Evolutionary conservation across 2,329 filamentous ascomycete species (phyloP).

Genomic region (Tolypocladium tundrense): DNA sequence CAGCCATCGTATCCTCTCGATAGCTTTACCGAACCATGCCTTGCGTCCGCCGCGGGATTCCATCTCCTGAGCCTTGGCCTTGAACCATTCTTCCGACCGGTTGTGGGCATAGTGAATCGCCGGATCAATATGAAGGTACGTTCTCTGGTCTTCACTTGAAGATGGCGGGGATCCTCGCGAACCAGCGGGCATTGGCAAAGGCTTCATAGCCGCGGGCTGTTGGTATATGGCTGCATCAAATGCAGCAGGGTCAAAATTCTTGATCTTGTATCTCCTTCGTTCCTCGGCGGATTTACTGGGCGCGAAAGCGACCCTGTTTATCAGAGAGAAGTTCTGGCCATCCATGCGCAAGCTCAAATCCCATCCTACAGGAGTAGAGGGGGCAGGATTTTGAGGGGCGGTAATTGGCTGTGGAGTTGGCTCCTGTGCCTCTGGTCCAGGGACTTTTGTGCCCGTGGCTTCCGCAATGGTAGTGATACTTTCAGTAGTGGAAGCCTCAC

Average conservation of each 20-base stretch:
- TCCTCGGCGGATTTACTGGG: neutral
- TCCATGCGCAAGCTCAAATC: neutral
- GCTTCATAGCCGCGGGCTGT: slow-evolving; percentile 13
- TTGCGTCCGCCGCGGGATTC: slow-evolving; percentile 37
- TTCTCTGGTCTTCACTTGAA: slow-evolving; percentile 15
- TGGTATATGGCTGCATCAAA: slow-evolving; percentile 31
- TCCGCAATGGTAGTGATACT: neutral
- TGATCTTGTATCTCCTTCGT: neutral
- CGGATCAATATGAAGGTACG: slow-evolving; percentile 40
- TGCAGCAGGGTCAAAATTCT: slow-evolving; percentile 10
- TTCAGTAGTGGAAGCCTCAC: neutral
- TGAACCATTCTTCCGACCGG: slow-evolving; percentile 34
- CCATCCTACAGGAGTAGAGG: neutral
- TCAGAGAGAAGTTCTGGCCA: neutral
- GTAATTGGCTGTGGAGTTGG: neutral
- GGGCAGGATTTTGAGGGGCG: neutral
- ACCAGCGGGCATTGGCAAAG: slow-evolving; percentile 10
- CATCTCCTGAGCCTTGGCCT: slow-evolving; percentile 39
- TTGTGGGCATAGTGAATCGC: slow-evolving; percentile 35
- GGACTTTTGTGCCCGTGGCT: neutral
- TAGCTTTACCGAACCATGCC: slow-evolving; percentile 36
- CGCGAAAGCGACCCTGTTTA: neutral
- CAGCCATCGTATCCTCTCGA: slow-evolving; percentile 24
- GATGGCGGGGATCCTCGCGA: slow-evolving; percentile 1
- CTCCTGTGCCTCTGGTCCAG: too few species aligned